A percentile compares a stretch with the other conserved stretches of the same genome.
These are phyloP conservation scores for Xylariales sp. DNA, from an alignment of 2,329 filamentous ascomycete species.

Conservation along the genomic window DNA sequence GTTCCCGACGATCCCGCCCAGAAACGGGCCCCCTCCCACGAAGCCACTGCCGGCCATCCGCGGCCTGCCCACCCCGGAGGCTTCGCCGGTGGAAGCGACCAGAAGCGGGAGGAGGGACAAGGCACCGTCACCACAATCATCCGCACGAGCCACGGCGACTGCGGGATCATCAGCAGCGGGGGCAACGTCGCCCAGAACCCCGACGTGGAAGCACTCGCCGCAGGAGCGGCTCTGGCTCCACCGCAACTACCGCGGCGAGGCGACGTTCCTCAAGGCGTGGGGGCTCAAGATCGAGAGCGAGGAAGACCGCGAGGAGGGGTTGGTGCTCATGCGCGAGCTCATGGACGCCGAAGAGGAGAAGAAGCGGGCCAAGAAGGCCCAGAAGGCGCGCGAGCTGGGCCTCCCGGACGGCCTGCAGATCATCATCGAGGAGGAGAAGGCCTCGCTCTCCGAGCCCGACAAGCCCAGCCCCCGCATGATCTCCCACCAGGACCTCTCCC, in stretches of 20 bases:
- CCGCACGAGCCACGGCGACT: neutral
- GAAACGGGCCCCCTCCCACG: conserved; percentile 14
- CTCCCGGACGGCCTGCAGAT: conserved; percentile 7
- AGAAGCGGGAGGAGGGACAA: conserved; percentile 6
- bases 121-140: conserved; percentile 6
- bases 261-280: conserved; percentile 21
- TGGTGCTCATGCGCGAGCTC: conserved; percentile 17
- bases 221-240: conserved; percentile 22
- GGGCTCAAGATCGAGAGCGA: conserved; percentile 17
- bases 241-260: conserved; percentile 21
- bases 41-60: conserved; percentile 14
- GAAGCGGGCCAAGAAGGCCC: conserved; percentile 9
- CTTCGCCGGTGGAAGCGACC: neutral
- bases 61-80: neutral
- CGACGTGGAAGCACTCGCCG: conserved; percentile 12
- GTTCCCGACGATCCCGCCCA: conserved; percentile 12
- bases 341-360: conserved; percentile 17
- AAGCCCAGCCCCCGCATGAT: conserved; percentile 6
- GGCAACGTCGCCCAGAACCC: conserved; percentile 2
- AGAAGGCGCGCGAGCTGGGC: conserved; percentile 5
- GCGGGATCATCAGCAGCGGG: neutral
- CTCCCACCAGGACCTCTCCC: too few relatives aligned
- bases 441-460: conserved; percentile 3
- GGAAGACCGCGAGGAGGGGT: conserved; percentile 20
- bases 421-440: conserved; percentile 9